Evolutionary conservation across 1,284 basidiomycete species (phyloP), one percentile per base, ranked within the genome.

Genomic region (Inonotus obliquus): DNA sequence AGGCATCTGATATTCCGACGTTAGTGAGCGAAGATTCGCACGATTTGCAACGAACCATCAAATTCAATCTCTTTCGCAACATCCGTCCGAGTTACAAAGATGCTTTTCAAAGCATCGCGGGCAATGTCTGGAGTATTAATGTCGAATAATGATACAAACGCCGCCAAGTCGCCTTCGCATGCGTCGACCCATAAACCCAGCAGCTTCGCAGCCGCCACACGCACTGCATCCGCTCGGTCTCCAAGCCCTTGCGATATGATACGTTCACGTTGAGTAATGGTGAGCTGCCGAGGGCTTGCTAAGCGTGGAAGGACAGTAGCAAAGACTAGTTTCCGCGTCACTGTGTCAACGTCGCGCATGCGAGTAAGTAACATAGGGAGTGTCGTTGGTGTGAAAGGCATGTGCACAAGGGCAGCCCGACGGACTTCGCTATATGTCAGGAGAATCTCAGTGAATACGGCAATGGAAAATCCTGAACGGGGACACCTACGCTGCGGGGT

Each of bases 301-400:
- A 87, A 73, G 17, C 60, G 67, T 65, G 78, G 75, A 23, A 90
- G 77, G 0, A 91, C 81, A 21, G 82, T 79, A 1, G 87, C 79
- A 72, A 92, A 98, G 17, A 96, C 83, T 29, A 92, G 84, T 60
- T 89, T 89, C 57, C 96, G 88, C 27, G 92, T 89, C 60, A 87
- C 79, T 0, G 89, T 81, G 69, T 98, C 96, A 38, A 89, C 80
- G 72, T 98, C 96, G 62, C 94, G 86, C 0, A 92, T 90, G 21
- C 96, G 85, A 2, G 85, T 81, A 35, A 99, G 82, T 53, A 98
- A 80, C 6, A 81, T 72, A 0, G 87, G 80, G 0, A 97, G 76
- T 0, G 89, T 89, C 0, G 75, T 70, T 1, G 79, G 77, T 0
- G 81, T 81, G n/a, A 89, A 76, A 1, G 91, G 88, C 0, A 96